Conservation (phyloP, 1,284 basidiomycete genomes). For the Schizophyllum commune region DNA sequence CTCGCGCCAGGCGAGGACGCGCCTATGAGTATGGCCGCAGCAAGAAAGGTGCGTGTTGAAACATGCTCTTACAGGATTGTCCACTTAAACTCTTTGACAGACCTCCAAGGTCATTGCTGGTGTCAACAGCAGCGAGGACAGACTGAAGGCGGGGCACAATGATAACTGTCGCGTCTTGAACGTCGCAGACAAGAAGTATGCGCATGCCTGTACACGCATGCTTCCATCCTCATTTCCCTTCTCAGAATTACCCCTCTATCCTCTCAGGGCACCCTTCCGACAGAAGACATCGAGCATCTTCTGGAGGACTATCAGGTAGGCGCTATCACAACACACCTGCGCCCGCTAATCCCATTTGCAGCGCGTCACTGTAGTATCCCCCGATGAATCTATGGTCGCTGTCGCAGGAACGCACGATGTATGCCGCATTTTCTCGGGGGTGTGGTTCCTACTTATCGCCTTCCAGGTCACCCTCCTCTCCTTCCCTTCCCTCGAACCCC, state of each 20-base stretch:
- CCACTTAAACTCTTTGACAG: slow-evolving; percentile 15
- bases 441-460: slow-evolving; percentile 7
- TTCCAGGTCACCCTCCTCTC: slow-evolving; percentile 59
- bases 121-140: slow-evolving; percentile 68
- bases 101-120: slow-evolving; percentile 67
- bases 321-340: background rate
- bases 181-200: slow-evolving; percentile 54
- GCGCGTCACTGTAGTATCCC: slow-evolving; percentile 76
- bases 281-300: background rate
- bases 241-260: background rate
- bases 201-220: slow-evolving; percentile 5
- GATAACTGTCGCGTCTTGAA: slow-evolving; percentile 75
- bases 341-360: slow-evolving; percentile 20
- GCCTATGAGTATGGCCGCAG: slow-evolving; percentile 85
- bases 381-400: slow-evolving; percentile 49
- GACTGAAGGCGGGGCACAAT: slow-evolving; percentile 60
- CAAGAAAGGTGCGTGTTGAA: slow-evolving; percentile 34
- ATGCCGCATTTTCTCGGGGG: slow-evolving; percentile 16
- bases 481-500: slow-evolving; percentile 55
- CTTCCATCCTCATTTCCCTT: background rate
- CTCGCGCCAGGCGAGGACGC: slow-evolving; percentile 80
- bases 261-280: background rate
- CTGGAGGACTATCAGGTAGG: background rate
- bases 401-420: slow-evolving; percentile 63
- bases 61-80: background rate